Evolutionary conservation across 352 stramenopile genomes (phyloP), one percentile per base, ranked within the genome.

Genomic region (Phytophthora cryptogea): DNA sequence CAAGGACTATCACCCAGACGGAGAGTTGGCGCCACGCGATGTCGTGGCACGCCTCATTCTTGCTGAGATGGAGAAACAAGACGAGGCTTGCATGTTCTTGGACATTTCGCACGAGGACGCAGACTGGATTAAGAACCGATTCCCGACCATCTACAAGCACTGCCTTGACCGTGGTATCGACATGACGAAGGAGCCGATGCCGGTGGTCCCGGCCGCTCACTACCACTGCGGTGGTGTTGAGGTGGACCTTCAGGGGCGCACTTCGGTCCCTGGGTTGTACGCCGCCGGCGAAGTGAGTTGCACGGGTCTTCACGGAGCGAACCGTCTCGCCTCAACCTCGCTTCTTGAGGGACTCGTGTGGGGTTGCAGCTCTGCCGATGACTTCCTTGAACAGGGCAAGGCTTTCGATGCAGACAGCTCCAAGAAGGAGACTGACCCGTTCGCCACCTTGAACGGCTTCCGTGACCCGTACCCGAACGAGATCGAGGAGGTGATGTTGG

Each of bases 301-400:
- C 67, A 98, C 95, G 11, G 95, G 95, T 43, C 78, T 98, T 11
- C 95, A 98, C 61, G 95, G 95, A 35, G 95, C 91, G 5, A 98
- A 98, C 71, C 84, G 95, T 52, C 67, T 98, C 30, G 95, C 95
- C 8, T 97, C 89, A 23, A 98, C 95, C 1, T 98, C 90, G 37
- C 63, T 98, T 14, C 76, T 98, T 5, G 95, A 98, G 66, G 95
- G 92, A 16, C 78, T 98, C 0, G 94, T 98, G 5, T 98, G 92
- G 89, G 95, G 95, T 51, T 89, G 83, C 46, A 88, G 86, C 37
- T 83, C 97, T 17, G 93, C 89, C 69, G 96, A 85, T 35, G 70
- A 88, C 53, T 95, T 81, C 51, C 45, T 81, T 42, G 48, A 62
- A 23, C 69, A 68, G 42, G 49, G 47, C 23, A 62, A 68, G 23